Conservation (phyloP, 2,329 filamentous ascomycete species). For the Diaporthe amygdali region DNA sequence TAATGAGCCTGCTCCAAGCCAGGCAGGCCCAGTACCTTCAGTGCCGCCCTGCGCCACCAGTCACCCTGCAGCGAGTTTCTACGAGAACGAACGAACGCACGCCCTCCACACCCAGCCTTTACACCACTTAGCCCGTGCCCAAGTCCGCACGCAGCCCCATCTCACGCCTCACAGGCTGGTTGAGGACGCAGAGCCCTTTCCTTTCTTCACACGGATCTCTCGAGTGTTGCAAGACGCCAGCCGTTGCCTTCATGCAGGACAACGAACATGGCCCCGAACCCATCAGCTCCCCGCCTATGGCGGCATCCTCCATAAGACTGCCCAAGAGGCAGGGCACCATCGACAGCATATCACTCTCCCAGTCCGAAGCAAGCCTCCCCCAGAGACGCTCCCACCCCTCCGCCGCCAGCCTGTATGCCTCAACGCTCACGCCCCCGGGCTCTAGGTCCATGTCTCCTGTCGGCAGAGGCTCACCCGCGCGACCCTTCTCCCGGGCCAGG, state of each 20-base stretch:
- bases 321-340: constrained; percentile 67
- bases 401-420: constrained; percentile 67
- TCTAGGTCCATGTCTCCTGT: constrained; percentile 73
- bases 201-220: background rate
- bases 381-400: constrained; percentile 61
- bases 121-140: background rate
- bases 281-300: constrained; percentile 62
- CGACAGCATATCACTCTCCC: constrained; percentile 49
- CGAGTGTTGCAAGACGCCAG: background rate
- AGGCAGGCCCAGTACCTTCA: background rate
- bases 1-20: constrained; percentile 1
- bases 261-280: constrained; percentile 25
- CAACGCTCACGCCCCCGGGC: constrained; percentile 70
- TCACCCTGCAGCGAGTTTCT: background rate
- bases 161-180: background rate
- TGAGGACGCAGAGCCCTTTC: background rate
- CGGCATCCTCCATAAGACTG: constrained; percentile 62
- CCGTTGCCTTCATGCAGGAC: constrained; percentile 26
- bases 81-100: background rate
- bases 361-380: constrained; percentile 57
- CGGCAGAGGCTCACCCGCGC: constrained; percentile 63
- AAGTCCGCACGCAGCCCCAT: background rate
- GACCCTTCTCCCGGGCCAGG: constrained; percentile 62
- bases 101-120: background rate
- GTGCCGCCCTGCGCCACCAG: background rate